Percentiles rank a stretch among this genome's conserved stretches.
Conservation (phyloP, 2,329 filamentous ascomycete species). For the Calcarisporium arbuscula region DNA sequence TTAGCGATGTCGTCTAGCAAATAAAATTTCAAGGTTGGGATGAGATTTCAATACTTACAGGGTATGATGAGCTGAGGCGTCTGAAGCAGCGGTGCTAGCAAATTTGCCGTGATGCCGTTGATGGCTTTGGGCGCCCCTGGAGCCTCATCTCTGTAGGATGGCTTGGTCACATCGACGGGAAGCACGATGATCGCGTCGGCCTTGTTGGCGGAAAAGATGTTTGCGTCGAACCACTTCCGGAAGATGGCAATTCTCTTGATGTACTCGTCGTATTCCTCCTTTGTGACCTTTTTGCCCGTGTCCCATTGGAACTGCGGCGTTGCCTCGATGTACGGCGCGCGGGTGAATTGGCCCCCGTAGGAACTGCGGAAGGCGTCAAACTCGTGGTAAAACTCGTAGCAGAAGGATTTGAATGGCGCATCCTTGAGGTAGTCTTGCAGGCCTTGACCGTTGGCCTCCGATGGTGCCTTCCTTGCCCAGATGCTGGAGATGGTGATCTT, state of each 20-base stretch:
- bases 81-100: slow-evolving; percentile 22
- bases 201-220: slow-evolving; percentile 16
- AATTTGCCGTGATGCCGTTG: slow-evolving; percentile 18
- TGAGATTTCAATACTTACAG: slow-evolving; percentile 19
- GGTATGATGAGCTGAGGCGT: slow-evolving; percentile 26
- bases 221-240: slow-evolving; percentile 23
- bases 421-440: slow-evolving; percentile 22
- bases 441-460: slow-evolving; percentile 12
- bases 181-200: slow-evolving; percentile 21
- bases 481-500: slow-evolving; percentile 11
- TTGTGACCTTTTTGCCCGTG: slow-evolving; percentile 16
- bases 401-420: slow-evolving; percentile 23
- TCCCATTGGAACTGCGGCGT: slow-evolving; percentile 21
- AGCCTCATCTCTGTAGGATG: slow-evolving; percentile 20
- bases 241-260: slow-evolving; percentile 20
- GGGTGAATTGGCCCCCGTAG: slow-evolving; percentile 18
- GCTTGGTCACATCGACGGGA: slow-evolving; percentile 15
- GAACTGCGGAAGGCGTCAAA: slow-evolving; percentile 21
- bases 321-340: slow-evolving; percentile 21
- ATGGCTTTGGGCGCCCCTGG: slow-evolving; percentile 17
- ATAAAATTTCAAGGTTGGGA: background rate
- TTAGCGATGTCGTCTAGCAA: slow-evolving; percentile 3
- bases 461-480: slow-evolving; percentile 17
- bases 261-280: slow-evolving; percentile 16
- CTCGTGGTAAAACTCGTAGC: slow-evolving; percentile 25